These are phyloP conservation scores for Sporothrix sp. DNA, from an alignment of 2,329 filamentous ascomycete genomes.

Conservation along the genomic window DNA sequence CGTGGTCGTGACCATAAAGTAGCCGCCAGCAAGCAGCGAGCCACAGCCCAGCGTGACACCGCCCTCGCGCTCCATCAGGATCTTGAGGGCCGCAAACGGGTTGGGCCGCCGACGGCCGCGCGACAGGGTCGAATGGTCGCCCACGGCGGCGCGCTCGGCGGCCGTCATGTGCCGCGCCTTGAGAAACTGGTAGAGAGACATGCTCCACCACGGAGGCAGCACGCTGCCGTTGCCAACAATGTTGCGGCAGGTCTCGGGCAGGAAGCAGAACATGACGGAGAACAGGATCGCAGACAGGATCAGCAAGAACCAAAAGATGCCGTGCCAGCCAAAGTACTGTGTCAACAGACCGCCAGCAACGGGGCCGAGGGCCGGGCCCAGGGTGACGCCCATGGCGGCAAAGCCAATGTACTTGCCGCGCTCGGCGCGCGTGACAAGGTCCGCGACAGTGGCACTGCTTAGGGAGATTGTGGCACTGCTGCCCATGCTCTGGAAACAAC, in stretches of 20 bases:
- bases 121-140: slow-evolving; percentile 9
- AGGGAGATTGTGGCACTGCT: slow-evolving; percentile 16
- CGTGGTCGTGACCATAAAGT: slow-evolving; percentile 21
- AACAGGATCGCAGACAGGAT: slow-evolving; percentile 34
- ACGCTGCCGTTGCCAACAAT: slow-evolving; percentile 41
- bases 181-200: slow-evolving; percentile 14
- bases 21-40: slow-evolving; percentile 20
- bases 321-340: slow-evolving; percentile 41
- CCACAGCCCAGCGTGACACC: slow-evolving; percentile 21
- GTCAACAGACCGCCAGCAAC: slow-evolving; percentile 45
- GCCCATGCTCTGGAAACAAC: slow-evolving; percentile 40
- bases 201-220: slow-evolving; percentile 14
- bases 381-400: slow-evolving; percentile 32
- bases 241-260: slow-evolving; percentile 43
- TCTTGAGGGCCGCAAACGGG: slow-evolving; percentile 21
- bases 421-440: slow-evolving; percentile 40
- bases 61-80: slow-evolving; percentile 21
- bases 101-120: slow-evolving; percentile 18
- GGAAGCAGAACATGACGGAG: slow-evolving; percentile 15
- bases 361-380: slow-evolving; percentile 34
- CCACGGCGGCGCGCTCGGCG: not conserved
- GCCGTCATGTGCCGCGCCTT: slow-evolving; percentile 1
- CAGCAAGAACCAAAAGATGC: slow-evolving; percentile 46
- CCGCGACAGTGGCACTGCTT: slow-evolving; percentile 15
- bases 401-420: slow-evolving; percentile 44